Evolutionary conservation across 1,139 yeast species (phyloP).

Genomic region (Saccharomyces hybrid): DNA sequence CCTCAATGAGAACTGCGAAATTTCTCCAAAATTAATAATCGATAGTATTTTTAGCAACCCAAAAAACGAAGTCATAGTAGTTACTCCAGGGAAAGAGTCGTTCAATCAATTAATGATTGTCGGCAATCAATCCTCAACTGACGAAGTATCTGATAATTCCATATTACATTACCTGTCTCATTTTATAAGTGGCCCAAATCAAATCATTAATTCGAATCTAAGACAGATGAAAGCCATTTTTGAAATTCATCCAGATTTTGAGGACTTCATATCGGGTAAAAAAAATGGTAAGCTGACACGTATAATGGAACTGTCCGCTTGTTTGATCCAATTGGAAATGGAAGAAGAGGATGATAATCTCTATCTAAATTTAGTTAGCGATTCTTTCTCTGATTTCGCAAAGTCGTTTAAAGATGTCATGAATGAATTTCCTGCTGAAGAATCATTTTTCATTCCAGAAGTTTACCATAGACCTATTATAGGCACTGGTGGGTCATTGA

Average conservation of each 20-base stretch:
- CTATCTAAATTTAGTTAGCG: conserved; percentile 49
- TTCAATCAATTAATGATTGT: conserved; percentile 9
- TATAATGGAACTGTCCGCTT: conserved; percentile 62
- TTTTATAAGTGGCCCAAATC: conserved; percentile 1
- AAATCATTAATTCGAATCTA: conserved; percentile 14
- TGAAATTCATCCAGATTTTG: conserved; percentile 64
- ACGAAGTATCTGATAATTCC: background rate
- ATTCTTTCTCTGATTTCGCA: conserved; percentile 40
- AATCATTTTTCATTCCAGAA: conserved; percentile 82
- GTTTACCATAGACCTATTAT: conserved; percentile 90
- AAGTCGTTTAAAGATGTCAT: conserved; percentile 58
- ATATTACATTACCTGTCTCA: background rate
- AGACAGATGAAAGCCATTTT: conserved; percentile 35
- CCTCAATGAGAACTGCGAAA: conserved; percentile 6
- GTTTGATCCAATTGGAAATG: conserved; percentile 53
- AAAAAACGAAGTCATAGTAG: background rate
- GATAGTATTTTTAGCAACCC: background rate
- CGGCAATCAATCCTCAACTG: conserved; percentile 11
- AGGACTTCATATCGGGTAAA: conserved; percentile 88
- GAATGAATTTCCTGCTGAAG: conserved; percentile 80
- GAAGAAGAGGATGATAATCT: conserved; percentile 54
- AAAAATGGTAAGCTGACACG: conserved; percentile 86
- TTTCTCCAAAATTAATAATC: background rate
- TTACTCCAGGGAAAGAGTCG: background rate
- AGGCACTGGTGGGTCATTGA: conserved; percentile 87